phyloP scores from a whole-genome alignment of 2,329 filamentous ascomycete genomes.

The Pseudocercospora musae region DNA sequence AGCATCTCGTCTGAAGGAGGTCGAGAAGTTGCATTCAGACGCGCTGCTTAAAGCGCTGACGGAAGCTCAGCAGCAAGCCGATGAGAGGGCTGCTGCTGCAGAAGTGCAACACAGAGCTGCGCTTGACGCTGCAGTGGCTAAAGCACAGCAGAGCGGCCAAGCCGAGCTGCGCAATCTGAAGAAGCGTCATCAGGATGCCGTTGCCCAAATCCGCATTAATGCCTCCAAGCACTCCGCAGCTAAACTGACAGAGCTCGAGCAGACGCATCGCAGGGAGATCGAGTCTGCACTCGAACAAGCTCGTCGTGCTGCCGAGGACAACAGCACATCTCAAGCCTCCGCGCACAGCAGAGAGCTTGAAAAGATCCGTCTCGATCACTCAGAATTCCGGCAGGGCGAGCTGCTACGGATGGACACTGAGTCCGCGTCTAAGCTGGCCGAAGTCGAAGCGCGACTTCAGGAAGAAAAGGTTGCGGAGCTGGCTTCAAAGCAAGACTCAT shows the following conservation, averaged over 20 bases:
- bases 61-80: slow-evolving; percentile 18
- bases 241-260: slow-evolving; percentile 22
- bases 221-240: slow-evolving; percentile 21
- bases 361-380: slow-evolving; percentile 4
- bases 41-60: slow-evolving; percentile 13
- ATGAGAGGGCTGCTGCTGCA: slow-evolving; percentile 12
- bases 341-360: slow-evolving; percentile 11
- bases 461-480: slow-evolving; percentile 10
- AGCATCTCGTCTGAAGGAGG: slow-evolving; percentile 12
- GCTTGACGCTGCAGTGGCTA: slow-evolving; percentile 22
- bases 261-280: slow-evolving; percentile 22
- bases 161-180: slow-evolving; percentile 25
- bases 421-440: slow-evolving; percentile 12
- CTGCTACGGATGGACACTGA: slow-evolving; percentile 15
- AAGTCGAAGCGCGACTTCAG: slow-evolving; percentile 17
- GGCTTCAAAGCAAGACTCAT: slow-evolving; percentile 13
- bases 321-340: slow-evolving; percentile 9
- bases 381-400: slow-evolving; percentile 16
- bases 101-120: slow-evolving; percentile 20
- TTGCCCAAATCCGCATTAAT: slow-evolving; percentile 23
- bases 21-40: slow-evolving; percentile 15
- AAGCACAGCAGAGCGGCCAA: slow-evolving; percentile 20
- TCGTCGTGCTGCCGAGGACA: slow-evolving; percentile 9
- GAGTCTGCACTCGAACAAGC: slow-evolving; percentile 15
- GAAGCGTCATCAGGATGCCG: slow-evolving; percentile 26